Conservation (phyloP, 2,329 filamentous ascomycete species). For the Stagonosporopsis cucurbitacearum region DNA sequence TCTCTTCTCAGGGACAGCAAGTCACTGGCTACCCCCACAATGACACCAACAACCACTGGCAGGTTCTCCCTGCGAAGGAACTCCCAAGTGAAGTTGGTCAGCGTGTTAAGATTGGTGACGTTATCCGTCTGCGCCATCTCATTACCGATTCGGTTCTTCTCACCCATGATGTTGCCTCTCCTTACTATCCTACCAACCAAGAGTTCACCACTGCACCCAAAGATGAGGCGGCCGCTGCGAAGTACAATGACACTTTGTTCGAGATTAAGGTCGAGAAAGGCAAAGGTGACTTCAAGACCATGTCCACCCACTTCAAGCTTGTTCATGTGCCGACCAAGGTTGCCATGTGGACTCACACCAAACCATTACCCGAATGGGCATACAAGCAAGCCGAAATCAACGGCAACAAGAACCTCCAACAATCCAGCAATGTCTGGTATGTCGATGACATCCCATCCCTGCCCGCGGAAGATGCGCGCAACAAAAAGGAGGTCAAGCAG, state of each 20-base stretch:
- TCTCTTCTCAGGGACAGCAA: conserved; percentile 96
- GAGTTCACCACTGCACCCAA: conserved; percentile 86
- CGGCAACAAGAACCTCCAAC: conserved; percentile 92
- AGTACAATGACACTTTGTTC: conserved; percentile 89
- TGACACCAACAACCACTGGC: conserved; percentile 98
- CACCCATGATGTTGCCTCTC: conserved; percentile 96
- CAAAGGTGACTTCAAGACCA: conserved; percentile 83
- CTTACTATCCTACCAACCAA: conserved; percentile 96
- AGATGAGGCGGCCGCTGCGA: conserved; percentile 74
- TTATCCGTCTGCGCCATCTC: conserved; percentile 84
- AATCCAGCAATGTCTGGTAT: conserved; percentile 92
- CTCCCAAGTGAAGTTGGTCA: conserved; percentile 62
- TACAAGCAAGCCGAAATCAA: conserved; percentile 99
- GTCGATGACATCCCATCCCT: conserved; percentile 90
- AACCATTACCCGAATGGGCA: conserved; percentile 94
- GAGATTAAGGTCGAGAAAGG: conserved; percentile 90
- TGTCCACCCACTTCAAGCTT: conserved; percentile 93
- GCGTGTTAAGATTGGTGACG: conserved; percentile 79
- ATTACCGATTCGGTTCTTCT: conserved; percentile 85
- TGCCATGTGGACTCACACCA: conserved; percentile 98
- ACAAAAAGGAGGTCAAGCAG: conserved; percentile 76
- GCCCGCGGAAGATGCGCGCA: conserved; percentile 72
- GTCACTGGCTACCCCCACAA: conserved; percentile 98
- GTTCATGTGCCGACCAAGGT: conserved; percentile 94
- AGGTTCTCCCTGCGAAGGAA: conserved; percentile 74